Evolutionary conservation across 2,329 filamentous ascomycete species (phyloP).

Genomic region (Beauveria australis): DNA sequence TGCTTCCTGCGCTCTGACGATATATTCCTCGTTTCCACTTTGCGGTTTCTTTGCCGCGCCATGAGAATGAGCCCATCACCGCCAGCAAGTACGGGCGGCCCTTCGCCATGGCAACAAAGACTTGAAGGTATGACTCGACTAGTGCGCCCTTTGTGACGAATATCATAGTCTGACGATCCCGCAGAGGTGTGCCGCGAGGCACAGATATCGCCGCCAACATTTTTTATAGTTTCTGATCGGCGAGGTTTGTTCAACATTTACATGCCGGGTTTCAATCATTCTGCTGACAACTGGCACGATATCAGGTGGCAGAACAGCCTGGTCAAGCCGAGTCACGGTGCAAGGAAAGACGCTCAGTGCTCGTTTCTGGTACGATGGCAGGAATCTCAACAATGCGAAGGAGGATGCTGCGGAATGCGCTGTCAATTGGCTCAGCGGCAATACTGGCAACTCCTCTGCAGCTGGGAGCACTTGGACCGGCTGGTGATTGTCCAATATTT

Average conservation of each 20-base stretch:
- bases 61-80: slow-evolving; percentile 7
- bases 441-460: background rate
- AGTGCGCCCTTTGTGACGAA: background rate
- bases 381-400: slow-evolving; percentile 77
- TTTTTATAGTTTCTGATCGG: slow-evolving; percentile 60
- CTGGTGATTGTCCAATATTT: background rate
- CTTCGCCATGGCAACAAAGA: slow-evolving; percentile 38
- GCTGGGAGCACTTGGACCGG: background rate
- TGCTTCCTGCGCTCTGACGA: background rate
- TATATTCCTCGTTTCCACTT: background rate
- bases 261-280: background rate
- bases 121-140: slow-evolving; percentile 39
- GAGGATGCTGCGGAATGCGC: slow-evolving; percentile 89
- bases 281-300: slow-evolving; percentile 12
- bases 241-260: slow-evolving; percentile 41
- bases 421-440: slow-evolving; percentile 43
- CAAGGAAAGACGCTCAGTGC: slow-evolving; percentile 58
- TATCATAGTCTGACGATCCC: slow-evolving; percentile 21
- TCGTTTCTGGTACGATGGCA: slow-evolving; percentile 85
- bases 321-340: slow-evolving; percentile 76
- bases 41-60: background rate
- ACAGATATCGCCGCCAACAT: slow-evolving; percentile 44
- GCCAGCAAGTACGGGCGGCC: slow-evolving; percentile 12
- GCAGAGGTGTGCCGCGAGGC: slow-evolving; percentile 46
- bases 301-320: slow-evolving; percentile 78